These are phyloP conservation scores for Pezicula carpinea DNA, from an alignment of 2,329 filamentous ascomycete species.

Conservation along the genomic window DNA sequence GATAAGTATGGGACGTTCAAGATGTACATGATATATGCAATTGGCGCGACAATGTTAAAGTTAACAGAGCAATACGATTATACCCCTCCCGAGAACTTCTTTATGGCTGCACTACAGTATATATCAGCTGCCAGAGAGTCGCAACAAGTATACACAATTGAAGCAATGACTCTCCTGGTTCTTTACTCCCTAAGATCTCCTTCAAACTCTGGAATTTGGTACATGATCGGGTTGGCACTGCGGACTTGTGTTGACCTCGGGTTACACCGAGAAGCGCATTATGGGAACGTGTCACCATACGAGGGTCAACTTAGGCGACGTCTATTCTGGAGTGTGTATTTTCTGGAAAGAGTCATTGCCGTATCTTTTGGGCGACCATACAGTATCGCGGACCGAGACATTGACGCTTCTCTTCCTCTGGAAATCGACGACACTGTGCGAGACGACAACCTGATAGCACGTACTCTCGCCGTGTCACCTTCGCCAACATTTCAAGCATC, in stretches of 20 bases:
- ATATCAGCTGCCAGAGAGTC: slow-evolving; percentile 43
- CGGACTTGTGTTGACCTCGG: slow-evolving; percentile 48
- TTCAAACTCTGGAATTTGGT: slow-evolving; percentile 47
- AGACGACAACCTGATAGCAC: slow-evolving; percentile 25
- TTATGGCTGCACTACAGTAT: slow-evolving; percentile 44
- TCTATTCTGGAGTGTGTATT: slow-evolving; percentile 48
- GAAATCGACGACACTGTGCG: slow-evolving; percentile 37
- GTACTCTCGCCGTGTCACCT: slow-evolving; percentile 26
- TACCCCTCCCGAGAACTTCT: slow-evolving; percentile 38
- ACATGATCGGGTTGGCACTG: slow-evolving; percentile 50
- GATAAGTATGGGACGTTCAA: slow-evolving; percentile 45
- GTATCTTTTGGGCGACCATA: slow-evolving; percentile 46
- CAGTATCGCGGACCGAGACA: slow-evolving; percentile 45
- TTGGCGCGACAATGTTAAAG: slow-evolving; percentile 43
- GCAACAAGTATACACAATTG: slow-evolving; percentile 44
- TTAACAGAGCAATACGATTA: slow-evolving; percentile 41
- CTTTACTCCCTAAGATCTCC: slow-evolving; percentile 46
- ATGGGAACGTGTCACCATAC: slow-evolving; percentile 35
- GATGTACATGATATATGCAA: slow-evolving; percentile 47
- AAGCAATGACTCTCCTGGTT: slow-evolving; percentile 44
- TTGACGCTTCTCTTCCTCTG: slow-evolving; percentile 43
- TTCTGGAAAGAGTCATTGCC: slow-evolving; percentile 43
- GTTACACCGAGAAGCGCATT: slow-evolving; percentile 42
- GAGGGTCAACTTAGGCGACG: slow-evolving; percentile 40
- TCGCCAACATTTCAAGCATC: slow-evolving; percentile 25